Percentiles rank a stretch among this genome's conserved stretches.
These are phyloP conservation scores for Amanita pseudoporphyria DNA, from an alignment of 768 basidiomycete species.

Conservation along the genomic window DNA sequence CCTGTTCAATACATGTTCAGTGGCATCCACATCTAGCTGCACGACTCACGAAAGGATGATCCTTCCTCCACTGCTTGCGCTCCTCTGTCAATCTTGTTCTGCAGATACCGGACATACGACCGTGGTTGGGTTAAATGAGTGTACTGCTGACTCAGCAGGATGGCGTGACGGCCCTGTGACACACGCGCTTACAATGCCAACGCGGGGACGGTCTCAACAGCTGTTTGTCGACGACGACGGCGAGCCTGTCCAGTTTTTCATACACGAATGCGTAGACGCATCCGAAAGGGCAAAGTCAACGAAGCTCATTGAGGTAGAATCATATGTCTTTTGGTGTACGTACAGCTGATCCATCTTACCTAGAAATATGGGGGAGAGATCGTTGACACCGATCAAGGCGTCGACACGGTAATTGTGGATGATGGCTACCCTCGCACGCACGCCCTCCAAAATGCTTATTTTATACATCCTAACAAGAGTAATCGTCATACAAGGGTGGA, in stretches of 20 bases:
- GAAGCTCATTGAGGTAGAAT: constrained; percentile 26
- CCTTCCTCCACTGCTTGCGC: constrained; percentile 98
- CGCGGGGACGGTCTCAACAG: neutral
- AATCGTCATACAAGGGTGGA: constrained; percentile 17
- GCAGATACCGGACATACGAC: constrained; percentile 81
- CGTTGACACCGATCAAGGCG: constrained; percentile 11
- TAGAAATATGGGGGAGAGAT: constrained; percentile 22
- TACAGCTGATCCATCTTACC: neutral
- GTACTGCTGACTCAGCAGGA: neutral
- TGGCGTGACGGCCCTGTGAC: constrained; percentile 5
- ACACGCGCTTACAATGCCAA: neutral
- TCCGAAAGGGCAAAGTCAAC: constrained; percentile 14
- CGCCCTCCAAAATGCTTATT: constrained; percentile 13
- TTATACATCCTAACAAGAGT: constrained; percentile 8
- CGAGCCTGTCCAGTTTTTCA: constrained; percentile 20
- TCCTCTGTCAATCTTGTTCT: constrained; percentile 91
- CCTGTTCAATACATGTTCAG: constrained; percentile 36
- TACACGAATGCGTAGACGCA: constrained; percentile 23
- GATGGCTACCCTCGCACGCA: neutral
- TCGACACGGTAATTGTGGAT: constrained; percentile 18
- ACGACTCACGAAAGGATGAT: constrained; percentile 89
- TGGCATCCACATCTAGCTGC: neutral
- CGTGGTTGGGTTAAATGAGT: neutral
- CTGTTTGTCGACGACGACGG: constrained; percentile 19
- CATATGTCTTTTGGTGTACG: neutral